These are phyloP conservation scores for Wickerhamomyces kurtzmanii DNA, from an alignment of 805 yeast genomes.

Conservation along the genomic window DNA sequence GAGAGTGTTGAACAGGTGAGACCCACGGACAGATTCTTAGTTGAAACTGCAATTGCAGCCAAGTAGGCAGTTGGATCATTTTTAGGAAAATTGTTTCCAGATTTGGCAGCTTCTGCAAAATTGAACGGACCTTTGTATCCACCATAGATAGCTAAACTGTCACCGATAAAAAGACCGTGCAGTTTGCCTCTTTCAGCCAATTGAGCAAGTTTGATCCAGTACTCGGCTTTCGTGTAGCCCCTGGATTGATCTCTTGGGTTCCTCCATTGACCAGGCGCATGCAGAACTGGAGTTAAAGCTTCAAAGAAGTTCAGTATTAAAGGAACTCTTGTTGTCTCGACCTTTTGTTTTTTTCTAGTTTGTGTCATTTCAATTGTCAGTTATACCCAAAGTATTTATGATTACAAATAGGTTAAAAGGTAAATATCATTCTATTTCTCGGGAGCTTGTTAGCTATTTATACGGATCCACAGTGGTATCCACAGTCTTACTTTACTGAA, in stretches of 20 bases:
- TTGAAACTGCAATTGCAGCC: constrained; percentile 32
- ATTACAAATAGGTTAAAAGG: too few relatives aligned
- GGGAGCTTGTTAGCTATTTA: too few relatives aligned
- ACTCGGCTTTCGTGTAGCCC: constrained; percentile 16
- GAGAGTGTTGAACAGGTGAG: constrained; percentile 33
- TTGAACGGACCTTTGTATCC: constrained; percentile 30
- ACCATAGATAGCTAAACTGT: constrained; percentile 29
- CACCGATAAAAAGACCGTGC: constrained; percentile 29
- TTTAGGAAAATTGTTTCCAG: constrained; percentile 25
- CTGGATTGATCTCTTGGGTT: constrained; percentile 13
- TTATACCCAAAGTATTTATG: too few relatives aligned
- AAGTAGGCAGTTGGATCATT: constrained; percentile 29
- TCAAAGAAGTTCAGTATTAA: constrained; percentile 13
- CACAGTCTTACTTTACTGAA: too few relatives aligned
- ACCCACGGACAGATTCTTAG: constrained; percentile 29
- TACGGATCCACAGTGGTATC: too few relatives aligned
- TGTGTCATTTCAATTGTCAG: too few relatives aligned
- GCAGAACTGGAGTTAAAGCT: constrained; percentile 12
- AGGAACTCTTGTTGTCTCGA: constrained; percentile 5
- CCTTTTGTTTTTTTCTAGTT: constrained; percentile 1
- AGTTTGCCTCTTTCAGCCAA: constrained; percentile 28
- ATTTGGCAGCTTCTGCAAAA: constrained; percentile 23
- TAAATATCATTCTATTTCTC: too few relatives aligned
- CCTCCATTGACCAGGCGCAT: constrained; percentile 15
- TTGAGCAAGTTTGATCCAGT: constrained; percentile 30